phyloP scores from a whole-genome alignment of 225 moss, liverwort and hornwort species.

The Pseudoscleropodium purum region DNA sequence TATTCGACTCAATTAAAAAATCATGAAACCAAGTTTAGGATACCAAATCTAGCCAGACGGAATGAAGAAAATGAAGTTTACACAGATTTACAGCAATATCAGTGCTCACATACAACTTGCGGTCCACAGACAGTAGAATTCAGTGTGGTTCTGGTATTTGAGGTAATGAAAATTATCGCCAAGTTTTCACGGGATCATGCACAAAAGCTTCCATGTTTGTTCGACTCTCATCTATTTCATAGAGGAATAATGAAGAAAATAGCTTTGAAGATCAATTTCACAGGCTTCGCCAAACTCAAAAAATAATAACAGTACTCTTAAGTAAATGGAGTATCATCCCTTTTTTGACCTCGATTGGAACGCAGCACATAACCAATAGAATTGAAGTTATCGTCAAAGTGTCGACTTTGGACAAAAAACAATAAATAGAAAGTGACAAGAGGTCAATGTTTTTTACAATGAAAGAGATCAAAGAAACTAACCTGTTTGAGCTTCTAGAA shows the following conservation, averaged over 20 bases:
- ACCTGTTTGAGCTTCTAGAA: slow-evolving; percentile 18
- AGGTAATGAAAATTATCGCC: slow-evolving; percentile 62
- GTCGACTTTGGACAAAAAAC: neutral
- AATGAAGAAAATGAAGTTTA: neutral
- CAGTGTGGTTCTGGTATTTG: slow-evolving; percentile 2
- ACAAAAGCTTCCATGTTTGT: slow-evolving; percentile 84
- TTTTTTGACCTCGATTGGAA: neutral
- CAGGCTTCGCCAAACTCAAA: neutral
- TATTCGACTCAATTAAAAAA: no score
- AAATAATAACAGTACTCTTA: neutral
- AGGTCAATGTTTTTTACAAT: neutral
- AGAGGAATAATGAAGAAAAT: neutral
- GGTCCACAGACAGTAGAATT: neutral
- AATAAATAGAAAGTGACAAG: neutral
- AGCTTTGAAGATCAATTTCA: neutral
- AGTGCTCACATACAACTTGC: neutral
- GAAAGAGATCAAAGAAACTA: neutral
- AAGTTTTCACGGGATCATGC: slow-evolving; percentile 75
- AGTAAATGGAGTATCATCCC: neutral
- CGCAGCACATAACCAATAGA: neutral
- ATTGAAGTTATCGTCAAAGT: neutral
- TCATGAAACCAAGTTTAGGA: neutral
- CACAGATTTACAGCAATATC: neutral
- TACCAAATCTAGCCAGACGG: neutral
- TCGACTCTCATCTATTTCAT: slow-evolving; percentile 13